A percentile compares a stretch with the other conserved stretches of the same genome.
These are phyloP conservation scores for Nicotiana tomentosiformis DNA, from an alignment of 257 asterid species.

Conservation along the genomic window DNA sequence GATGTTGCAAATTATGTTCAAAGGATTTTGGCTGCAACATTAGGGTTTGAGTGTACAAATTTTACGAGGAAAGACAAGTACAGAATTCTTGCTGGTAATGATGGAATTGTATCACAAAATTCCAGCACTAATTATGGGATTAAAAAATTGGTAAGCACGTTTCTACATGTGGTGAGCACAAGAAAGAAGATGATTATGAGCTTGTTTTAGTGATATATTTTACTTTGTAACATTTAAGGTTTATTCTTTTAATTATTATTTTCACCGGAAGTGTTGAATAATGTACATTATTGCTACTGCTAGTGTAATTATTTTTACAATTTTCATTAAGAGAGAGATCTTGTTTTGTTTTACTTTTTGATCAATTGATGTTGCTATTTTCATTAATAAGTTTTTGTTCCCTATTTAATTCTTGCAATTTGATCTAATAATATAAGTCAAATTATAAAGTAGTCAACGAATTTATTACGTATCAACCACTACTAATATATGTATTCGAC, in stretches of 20 bases:
- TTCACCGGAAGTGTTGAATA: neutral
- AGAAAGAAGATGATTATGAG: slow-evolving; percentile 1
- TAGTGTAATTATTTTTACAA: no score
- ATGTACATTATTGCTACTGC: neutral
- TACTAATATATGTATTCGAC: no score
- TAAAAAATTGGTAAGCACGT: neutral
- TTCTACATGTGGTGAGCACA: neutral
- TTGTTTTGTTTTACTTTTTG: no score
- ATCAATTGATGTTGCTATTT: no score
- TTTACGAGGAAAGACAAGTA: slow-evolving; percentile 41
- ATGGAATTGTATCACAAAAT: slow-evolving; percentile 18
- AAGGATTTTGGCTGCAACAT: slow-evolving; percentile 20
- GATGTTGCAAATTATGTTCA: slow-evolving; percentile 41
- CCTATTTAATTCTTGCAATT: no score
- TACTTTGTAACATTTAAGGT: neutral
- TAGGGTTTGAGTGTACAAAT: slow-evolving; percentile 29
- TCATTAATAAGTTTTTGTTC: no score
- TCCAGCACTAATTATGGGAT: slow-evolving; percentile 4
- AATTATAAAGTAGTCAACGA: no score
- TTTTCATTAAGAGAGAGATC: no score
- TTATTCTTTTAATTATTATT: neutral
- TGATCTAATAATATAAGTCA: no score
- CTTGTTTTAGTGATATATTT: neutral
- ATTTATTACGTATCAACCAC: no score
- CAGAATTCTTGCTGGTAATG: slow-evolving; percentile 29